Evolutionary conservation across 2,329 filamentous ascomycete genomes (phyloP).

Genomic region (Leptosphaerulina australis): DNA sequence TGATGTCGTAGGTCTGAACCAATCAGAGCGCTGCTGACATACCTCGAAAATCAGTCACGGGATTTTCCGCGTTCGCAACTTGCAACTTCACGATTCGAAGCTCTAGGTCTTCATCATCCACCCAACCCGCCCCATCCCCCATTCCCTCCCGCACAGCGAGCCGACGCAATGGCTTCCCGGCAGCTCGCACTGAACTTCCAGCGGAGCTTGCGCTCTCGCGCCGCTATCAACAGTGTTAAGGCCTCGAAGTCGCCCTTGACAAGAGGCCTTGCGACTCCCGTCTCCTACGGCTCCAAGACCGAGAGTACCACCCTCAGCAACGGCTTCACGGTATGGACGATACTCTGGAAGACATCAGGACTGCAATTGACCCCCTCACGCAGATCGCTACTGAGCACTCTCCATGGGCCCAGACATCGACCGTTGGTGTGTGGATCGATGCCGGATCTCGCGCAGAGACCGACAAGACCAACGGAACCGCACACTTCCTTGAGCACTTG

Average conservation of each 20-base stretch:
- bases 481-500: conserved; percentile 99
- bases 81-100: conserved; percentile 16
- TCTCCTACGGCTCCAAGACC: conserved; percentile 75
- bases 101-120: conserved; percentile 38
- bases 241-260: conserved; percentile 66
- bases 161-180: conserved; percentile 83
- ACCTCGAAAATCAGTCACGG: not conserved
- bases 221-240: conserved; percentile 76
- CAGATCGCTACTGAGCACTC: conserved; percentile 98
- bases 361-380: conserved; percentile 43
- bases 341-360: conserved; percentile 19
- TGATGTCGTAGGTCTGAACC: not conserved
- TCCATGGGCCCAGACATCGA: conserved; percentile 97
- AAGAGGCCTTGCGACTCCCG: conserved; percentile 89
- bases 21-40: conserved; percentile 6
- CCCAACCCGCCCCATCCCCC: conserved; percentile 37
- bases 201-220: conserved; percentile 85
- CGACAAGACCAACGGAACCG: conserved; percentile 97
- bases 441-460: conserved; percentile 98
- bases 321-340: conserved; percentile 81
- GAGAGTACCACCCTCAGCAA: conserved; percentile 97
- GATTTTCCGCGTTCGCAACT: not conserved
- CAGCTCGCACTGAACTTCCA: conserved; percentile 95
- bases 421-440: conserved; percentile 99
- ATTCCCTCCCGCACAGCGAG: conserved; percentile 35